Conservation (phyloP, 805 yeast genomes). For the Komagataella mondaviorum region DNA sequence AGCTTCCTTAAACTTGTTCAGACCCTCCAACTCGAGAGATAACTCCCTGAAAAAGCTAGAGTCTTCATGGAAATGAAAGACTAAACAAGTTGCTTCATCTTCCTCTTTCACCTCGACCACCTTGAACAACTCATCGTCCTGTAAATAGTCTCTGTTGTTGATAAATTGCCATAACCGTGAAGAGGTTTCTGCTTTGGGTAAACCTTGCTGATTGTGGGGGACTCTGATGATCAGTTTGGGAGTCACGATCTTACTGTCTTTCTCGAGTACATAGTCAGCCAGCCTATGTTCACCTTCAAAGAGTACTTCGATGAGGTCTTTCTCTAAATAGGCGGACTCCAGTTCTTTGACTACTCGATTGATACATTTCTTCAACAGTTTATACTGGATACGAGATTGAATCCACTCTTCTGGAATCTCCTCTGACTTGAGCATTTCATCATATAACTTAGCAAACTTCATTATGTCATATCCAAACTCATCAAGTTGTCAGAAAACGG, state of each 20-base stretch:
- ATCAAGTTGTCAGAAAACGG: not conserved
- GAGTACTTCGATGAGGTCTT: constrained; percentile 9
- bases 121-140: not conserved
- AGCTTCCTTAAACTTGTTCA: constrained; percentile 27
- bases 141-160: constrained; percentile 6
- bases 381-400: constrained; percentile 57
- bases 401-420: constrained; percentile 58
- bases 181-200: not conserved
- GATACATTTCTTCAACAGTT: constrained; percentile 54
- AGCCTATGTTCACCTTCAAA: constrained; percentile 23
- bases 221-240: constrained; percentile 20
- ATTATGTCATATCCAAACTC: constrained; percentile 16
- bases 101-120: constrained; percentile 1
- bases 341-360: constrained; percentile 53
- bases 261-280: constrained; percentile 24
- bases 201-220: not conserved
- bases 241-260: constrained; percentile 13
- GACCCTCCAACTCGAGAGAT: constrained; percentile 34
- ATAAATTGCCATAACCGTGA: not conserved
- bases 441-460: constrained; percentile 69
- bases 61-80: constrained; percentile 33
- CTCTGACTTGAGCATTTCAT: constrained; percentile 46
- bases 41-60: constrained; percentile 45
- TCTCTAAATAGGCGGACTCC: constrained; percentile 39
- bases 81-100: not conserved